Evolutionary conservation across 768 basidiomycete genomes (phyloP), one percentile per base, ranked within the genome.

Genomic region (Pleurotus platypus): DNA sequence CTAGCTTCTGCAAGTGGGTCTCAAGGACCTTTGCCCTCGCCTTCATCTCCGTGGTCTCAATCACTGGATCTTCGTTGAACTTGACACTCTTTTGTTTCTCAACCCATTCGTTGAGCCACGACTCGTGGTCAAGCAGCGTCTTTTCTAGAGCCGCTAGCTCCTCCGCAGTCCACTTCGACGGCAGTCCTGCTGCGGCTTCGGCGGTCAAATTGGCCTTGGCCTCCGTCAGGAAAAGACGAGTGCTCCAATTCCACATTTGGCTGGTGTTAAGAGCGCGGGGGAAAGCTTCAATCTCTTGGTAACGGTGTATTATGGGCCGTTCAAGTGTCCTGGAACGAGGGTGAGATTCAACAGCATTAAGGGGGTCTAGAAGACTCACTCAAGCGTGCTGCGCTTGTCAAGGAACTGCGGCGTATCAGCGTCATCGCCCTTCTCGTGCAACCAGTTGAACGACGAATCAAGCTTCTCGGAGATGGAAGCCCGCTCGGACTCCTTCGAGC

Each of bases 231-330:
- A 98, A 99, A n/a, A 90, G 69, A 13, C 79, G 86, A 58, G 84
- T 90, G 71, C 80, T 87, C 90, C 84, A 99, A 73, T 85, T 93
- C 89, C 85, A 89, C 83, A 85, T 88, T 68, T 91, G 90, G 57
- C 83, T 86, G 72, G 81, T 87, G 66, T 93, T 89, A 55, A 98
- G 77, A 1, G 87, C 85, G 60, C 84, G 81, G 2, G 91, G 90
- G 72, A 97, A 94, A 26, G 85, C 85, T 61, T 90, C 84, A 46
- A 90, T 89, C 72, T 99, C 97, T 68, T 85, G 82, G 75, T 94
- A 93, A 11, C 97, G 90, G 67, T 87, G 82, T 48, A 92, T 80
- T 60, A 97, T 85, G 4, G 93, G 92, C 38, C 78, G 77, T 65
- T 98, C 96, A 57, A 93, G 71, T 18, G 76, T 71, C 73, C 92